Percentiles rank a stretch among this genome's conserved stretches.
Evolutionary conservation across 768 basidiomycete species (phyloP).

Genomic region (Trametes punicea): DNA sequence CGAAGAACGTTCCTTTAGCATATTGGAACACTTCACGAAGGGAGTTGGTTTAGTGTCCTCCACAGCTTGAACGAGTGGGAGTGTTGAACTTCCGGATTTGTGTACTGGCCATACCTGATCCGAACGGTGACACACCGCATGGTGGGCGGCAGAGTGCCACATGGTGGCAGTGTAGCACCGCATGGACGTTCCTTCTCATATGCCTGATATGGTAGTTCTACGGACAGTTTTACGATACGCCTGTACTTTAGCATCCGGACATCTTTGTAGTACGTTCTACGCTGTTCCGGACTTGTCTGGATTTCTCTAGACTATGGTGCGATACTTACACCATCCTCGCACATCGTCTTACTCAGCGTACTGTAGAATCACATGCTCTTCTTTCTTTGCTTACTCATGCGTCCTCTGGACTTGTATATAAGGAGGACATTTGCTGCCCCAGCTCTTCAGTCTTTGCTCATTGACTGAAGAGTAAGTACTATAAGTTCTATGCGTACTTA

Average conservation of each 20-base stretch:
- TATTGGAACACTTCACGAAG: not conserved
- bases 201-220: not conserved
- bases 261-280: too few relatives aligned
- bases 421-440: not conserved
- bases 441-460: not conserved
- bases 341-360: not conserved
- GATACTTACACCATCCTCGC: not conserved
- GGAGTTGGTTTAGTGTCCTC: not conserved
- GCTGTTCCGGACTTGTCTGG: not conserved
- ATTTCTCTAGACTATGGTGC: not conserved
- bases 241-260: too few relatives aligned
- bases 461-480: not conserved
- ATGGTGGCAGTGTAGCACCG: not conserved
- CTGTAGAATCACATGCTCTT: not conserved
- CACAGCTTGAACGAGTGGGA: slow-evolving; percentile 11
- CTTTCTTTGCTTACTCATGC: not conserved
- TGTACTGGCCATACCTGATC: not conserved
- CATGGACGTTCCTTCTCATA: not conserved
- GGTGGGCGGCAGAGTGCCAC: too few relatives aligned
- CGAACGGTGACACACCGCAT: too few relatives aligned
- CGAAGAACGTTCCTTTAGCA: slow-evolving; percentile 21
- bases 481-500: not conserved
- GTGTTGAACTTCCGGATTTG: slow-evolving; percentile 3
- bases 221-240: not conserved
- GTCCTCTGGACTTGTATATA: not conserved